A percentile compares a stretch with the other conserved stretches of the same genome.
phyloP scores from a whole-genome alignment of 257 asterid species.

The Jacaranda copaia region DNA sequence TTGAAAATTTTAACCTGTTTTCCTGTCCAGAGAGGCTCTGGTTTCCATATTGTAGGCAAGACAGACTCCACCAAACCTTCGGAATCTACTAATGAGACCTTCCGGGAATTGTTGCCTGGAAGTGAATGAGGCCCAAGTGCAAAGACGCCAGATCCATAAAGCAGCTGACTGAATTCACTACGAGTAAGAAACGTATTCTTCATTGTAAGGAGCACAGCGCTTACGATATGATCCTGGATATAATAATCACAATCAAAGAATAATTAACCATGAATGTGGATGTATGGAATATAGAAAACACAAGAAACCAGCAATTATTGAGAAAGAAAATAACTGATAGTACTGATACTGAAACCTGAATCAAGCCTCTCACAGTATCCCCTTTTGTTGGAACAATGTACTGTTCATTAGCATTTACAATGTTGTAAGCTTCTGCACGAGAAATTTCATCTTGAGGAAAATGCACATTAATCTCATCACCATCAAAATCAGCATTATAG shows the following conservation, averaged over 20 bases:
- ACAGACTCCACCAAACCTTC: constrained; percentile 68
- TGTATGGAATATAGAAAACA: neutral
- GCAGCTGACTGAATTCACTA: constrained; percentile 86
- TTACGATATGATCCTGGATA: constrained; percentile 90
- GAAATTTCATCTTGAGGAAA: constrained; percentile 99
- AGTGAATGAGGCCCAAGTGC: constrained; percentile 51
- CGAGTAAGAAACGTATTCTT: constrained; percentile 82
- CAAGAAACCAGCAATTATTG: constrained; percentile 7
- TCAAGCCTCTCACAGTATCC: constrained; percentile 96
- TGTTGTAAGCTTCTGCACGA: constrained; percentile 98
- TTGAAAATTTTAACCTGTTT: constrained; percentile 71
- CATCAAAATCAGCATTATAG: constrained; percentile 98
- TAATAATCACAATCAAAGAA: constrained; percentile 24
- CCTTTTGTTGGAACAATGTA: constrained; percentile 98
- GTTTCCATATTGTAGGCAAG: constrained; percentile 91
- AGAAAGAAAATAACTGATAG: constrained; percentile 13
- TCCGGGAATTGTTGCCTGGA: constrained; percentile 48
- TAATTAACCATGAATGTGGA: constrained; percentile 20
- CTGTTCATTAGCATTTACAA: constrained; percentile 97
- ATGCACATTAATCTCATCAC: constrained; percentile 99
- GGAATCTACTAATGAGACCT: constrained; percentile 63
- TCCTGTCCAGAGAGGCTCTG: constrained; percentile 98
- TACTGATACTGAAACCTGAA: constrained; percentile 75
- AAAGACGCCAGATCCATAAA: constrained; percentile 88
- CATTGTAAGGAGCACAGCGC: constrained; percentile 91